Percentiles rank a stretch among this genome's conserved stretches.
Evolutionary conservation across 768 basidiomycete genomes (phyloP).

Genomic region (Xerocomellus dryophilus): DNA sequence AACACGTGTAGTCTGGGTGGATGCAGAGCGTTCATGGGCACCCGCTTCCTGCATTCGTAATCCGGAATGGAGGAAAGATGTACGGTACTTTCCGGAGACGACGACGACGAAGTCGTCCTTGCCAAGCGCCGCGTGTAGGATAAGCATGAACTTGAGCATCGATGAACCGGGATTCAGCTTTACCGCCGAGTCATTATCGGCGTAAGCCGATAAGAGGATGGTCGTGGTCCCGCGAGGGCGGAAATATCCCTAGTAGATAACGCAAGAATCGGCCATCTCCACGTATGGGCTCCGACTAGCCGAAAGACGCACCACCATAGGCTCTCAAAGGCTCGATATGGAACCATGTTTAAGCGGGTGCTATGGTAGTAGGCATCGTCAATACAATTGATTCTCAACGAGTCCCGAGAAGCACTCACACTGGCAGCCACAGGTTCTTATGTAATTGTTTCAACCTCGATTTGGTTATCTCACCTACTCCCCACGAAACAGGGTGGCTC

Average conservation of each 20-base stretch:
- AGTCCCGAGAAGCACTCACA: conserved; percentile 40
- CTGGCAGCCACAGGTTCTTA: conserved; percentile 37
- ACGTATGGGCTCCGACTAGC: background rate
- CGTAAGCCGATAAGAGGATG: conserved; percentile 48
- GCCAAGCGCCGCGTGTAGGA: conserved; percentile 68
- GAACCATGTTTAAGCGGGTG: conserved; percentile 46
- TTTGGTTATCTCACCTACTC: too few species aligned
- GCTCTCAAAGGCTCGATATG: conserved; percentile 47
- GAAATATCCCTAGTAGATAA: conserved; percentile 57
- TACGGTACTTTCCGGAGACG: conserved; percentile 65
- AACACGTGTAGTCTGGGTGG: conserved; percentile 67
- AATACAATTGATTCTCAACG: conserved; percentile 37
- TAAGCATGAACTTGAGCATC: conserved; percentile 54
- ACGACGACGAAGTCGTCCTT: conserved; percentile 52
- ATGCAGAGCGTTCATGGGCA: background rate
- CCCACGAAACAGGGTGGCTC: too few species aligned
- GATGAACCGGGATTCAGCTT: conserved; percentile 50
- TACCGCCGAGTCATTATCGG: conserved; percentile 51
- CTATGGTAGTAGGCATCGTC: conserved; percentile 19
- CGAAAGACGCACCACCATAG: conserved; percentile 42
- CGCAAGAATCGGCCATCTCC: background rate
- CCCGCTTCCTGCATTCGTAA: conserved; percentile 1
- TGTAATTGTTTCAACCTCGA: too few species aligned
- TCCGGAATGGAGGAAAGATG: conserved; percentile 24
- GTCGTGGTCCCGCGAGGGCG: conserved; percentile 49